Conservation (phyloP, 768 basidiomycete genomes). For the Mycena polygramma region DNA sequence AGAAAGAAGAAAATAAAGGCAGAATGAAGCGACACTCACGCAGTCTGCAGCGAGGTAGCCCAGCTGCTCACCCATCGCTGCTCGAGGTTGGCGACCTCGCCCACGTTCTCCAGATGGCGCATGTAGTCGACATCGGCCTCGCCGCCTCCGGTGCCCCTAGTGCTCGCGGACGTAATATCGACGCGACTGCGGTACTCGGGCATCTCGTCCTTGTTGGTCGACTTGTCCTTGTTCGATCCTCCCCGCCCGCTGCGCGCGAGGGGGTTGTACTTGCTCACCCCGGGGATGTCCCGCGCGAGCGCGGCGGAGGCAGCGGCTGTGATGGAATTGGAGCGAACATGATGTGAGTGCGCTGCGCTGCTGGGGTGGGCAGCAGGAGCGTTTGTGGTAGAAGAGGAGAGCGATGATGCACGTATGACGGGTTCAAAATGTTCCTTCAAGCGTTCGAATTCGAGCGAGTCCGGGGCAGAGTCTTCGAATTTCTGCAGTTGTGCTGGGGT, state of each 20-base stretch:
- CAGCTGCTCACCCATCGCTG: slow-evolving; percentile 89
- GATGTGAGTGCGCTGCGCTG: slow-evolving; percentile 73
- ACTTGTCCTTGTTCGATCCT: slow-evolving; percentile 70
- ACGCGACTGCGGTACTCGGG: slow-evolving; percentile 80
- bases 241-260: slow-evolving; percentile 62
- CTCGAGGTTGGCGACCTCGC: slow-evolving; percentile 77
- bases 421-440: slow-evolving; percentile 98
- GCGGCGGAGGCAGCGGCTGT: slow-evolving; percentile 92
- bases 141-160: slow-evolving; percentile 68
- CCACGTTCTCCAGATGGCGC: slow-evolving; percentile 69
- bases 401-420: slow-evolving; percentile 84
- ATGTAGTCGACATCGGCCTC: slow-evolving; percentile 81
- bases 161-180: slow-evolving; percentile 69
- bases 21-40: slow-evolving; percentile 59
- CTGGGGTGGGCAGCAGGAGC: slow-evolving; percentile 59
- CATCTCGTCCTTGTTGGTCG: slow-evolving; percentile 82
- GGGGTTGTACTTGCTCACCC: slow-evolving; percentile 83
- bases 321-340: slow-evolving; percentile 82
- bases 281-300: slow-evolving; percentile 88
- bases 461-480: slow-evolving; percentile 87
- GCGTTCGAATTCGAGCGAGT: slow-evolving; percentile 91
- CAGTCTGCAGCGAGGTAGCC: slow-evolving; percentile 72
- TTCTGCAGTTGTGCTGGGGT: slow-evolving; percentile 96
- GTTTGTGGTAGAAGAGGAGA: slow-evolving; percentile 71
- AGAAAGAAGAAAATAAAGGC: slow-evolving; percentile 1